phyloP scores from a whole-genome alignment of 192 early-diverging fungal genomes.

The Coemansia sp. region DNA sequence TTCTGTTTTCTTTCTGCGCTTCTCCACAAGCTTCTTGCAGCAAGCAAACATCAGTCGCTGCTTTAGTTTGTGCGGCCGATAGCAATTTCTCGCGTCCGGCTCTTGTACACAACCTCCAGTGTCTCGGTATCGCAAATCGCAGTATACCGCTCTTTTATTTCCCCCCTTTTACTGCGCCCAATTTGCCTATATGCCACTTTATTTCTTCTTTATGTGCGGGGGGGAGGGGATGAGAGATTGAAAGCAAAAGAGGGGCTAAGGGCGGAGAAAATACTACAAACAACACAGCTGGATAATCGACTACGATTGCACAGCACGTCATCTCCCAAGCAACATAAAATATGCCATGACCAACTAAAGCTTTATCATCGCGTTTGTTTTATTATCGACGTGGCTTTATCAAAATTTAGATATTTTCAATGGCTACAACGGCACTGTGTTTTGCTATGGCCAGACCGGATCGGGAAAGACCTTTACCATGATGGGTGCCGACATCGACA shows the following conservation, averaged over 20 bases:
- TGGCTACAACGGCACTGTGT: conserved; percentile 99
- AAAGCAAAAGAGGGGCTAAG: not conserved
- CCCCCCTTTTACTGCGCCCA: not conserved
- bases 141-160: not conserved
- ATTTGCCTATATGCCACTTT: not conserved
- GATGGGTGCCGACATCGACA: conserved; percentile 96
- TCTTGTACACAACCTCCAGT: not conserved
- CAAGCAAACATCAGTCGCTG: not conserved
- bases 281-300: not conserved
- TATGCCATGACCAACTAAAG: no score
- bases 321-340: not conserved
- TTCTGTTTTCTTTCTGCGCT: not conserved
- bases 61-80: not conserved
- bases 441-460: conserved; percentile 99
- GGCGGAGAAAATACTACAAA: not conserved
- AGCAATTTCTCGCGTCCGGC: not conserved
- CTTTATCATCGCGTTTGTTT: not conserved
- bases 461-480: conserved; percentile 97
- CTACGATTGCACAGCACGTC: not conserved
- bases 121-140: not conserved
- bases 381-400: not conserved
- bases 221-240: not conserved
- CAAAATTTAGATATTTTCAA: conserved; percentile 76
- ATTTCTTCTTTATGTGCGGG: not conserved
- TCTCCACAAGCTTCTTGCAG: not conserved